Evolutionary conservation across 208 protist genomes (phyloP).

Genomic region (Trypanosoma theileri): DNA sequence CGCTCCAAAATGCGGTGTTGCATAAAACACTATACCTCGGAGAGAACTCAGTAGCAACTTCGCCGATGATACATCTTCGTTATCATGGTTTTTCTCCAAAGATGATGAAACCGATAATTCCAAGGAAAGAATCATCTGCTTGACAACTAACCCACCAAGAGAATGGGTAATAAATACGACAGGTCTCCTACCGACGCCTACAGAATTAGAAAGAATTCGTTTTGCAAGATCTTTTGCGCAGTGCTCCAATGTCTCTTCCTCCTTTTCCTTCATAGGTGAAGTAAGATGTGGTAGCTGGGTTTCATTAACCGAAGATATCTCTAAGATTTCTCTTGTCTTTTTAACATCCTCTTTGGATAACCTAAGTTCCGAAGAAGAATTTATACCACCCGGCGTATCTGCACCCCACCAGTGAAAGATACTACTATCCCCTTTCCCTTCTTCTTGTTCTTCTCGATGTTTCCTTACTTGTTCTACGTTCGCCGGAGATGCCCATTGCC

Average conservation of each 20-base stretch:
- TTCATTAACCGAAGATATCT: not conserved
- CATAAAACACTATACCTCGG: constrained; percentile 70
- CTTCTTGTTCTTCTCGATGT: constrained; percentile 11
- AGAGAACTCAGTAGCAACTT: constrained; percentile 36
- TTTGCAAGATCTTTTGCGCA: constrained; percentile 50
- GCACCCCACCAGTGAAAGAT: not conserved
- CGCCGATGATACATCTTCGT: constrained; percentile 12
- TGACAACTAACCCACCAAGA: constrained; percentile 64
- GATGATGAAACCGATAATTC: constrained; percentile 26
- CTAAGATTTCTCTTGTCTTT: not conserved
- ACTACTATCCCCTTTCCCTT: constrained; percentile 2
- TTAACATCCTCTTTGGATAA: not conserved
- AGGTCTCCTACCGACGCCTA: constrained; percentile 48
- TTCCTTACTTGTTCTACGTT: not conserved
- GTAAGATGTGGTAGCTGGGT: not conserved
- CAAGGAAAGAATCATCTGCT: constrained; percentile 56
- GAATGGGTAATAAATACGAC: constrained; percentile 71
- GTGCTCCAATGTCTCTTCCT: constrained; percentile 17
- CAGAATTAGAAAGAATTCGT: constrained; percentile 35
- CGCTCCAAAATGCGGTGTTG: constrained; percentile 73
- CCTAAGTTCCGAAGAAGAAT: not conserved
- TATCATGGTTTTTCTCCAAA: constrained; percentile 5
- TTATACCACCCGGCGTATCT: not conserved
- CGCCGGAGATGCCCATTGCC: constrained; percentile 34
- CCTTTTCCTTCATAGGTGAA: not conserved